These are phyloP conservation scores for Nakaseomyces glabratus DNA, from an alignment of 1,139 yeast species.

Conservation along the genomic window DNA sequence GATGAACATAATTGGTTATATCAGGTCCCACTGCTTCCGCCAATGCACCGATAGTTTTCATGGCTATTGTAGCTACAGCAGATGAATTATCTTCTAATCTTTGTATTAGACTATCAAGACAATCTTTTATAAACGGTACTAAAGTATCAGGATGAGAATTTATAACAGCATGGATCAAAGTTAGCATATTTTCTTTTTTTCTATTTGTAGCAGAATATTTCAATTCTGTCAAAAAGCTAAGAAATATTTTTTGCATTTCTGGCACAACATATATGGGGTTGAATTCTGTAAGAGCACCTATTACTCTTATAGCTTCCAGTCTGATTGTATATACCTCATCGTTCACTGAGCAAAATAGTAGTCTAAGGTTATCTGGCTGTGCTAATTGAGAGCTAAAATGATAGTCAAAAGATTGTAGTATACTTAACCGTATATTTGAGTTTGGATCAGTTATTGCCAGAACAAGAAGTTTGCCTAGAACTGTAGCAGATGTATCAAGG, in stretches of 20 bases:
- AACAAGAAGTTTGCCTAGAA: constrained; percentile 68
- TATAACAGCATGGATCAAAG: constrained; percentile 62
- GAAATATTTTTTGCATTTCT: constrained; percentile 72
- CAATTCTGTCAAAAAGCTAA: constrained; percentile 75
- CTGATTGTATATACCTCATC: constrained; percentile 85
- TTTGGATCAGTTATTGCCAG: constrained; percentile 86
- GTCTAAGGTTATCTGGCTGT: constrained; percentile 81
- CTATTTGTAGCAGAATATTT: constrained; percentile 70
- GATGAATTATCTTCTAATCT: constrained; percentile 66
- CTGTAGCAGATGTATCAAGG: constrained; percentile 74
- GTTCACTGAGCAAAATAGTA: constrained; percentile 79
- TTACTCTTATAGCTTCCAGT: constrained; percentile 65
- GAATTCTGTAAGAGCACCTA: constrained; percentile 75
- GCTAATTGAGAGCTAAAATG: constrained; percentile 86
- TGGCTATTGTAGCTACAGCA: constrained; percentile 77
- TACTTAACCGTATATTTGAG: constrained; percentile 74
- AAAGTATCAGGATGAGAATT: constrained; percentile 72
- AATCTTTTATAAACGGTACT: constrained; percentile 83
- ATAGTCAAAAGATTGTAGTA: constrained; percentile 62
- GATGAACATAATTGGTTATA: constrained; percentile 59
- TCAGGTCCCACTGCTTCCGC: constrained; percentile 86
- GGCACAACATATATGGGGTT: constrained; percentile 97
- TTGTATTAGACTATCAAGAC: constrained; percentile 72
- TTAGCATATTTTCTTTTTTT: constrained; percentile 82
- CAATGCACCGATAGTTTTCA: constrained; percentile 82